These are phyloP conservation scores for Podospora anserina DNA, from an alignment of 495 filamentous ascomycete genomes.

Conservation along the genomic window DNA sequence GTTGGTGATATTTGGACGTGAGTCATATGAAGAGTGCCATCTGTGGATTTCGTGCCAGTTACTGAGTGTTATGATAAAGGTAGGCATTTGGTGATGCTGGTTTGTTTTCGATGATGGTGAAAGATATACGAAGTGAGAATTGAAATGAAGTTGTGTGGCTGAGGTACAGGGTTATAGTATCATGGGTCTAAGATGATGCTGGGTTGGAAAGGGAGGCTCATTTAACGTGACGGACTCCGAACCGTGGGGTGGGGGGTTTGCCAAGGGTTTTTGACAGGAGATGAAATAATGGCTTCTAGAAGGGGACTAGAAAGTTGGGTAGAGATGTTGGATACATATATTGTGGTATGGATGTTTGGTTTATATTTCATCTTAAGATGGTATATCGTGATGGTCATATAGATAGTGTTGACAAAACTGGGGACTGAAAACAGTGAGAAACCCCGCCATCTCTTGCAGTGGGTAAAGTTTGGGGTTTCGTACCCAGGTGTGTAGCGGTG, in stretches of 20 bases:
- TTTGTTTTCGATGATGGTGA: too few species aligned
- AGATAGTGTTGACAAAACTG: too few species aligned
- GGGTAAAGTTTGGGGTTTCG: neutral
- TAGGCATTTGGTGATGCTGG: too few species aligned
- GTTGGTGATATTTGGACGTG: neutral
- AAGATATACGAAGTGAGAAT: neutral
- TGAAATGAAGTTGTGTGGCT: neutral
- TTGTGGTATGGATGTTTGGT: neutral
- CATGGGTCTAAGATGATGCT: neutral
- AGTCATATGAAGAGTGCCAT: too few species aligned
- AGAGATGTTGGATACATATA: neutral
- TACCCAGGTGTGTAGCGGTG: neutral
- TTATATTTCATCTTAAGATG: too few species aligned
- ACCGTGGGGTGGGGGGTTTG: neutral
- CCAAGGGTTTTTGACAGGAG: neutral
- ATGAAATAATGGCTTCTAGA: neutral
- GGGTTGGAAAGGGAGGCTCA: neutral
- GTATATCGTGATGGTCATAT: too few species aligned
- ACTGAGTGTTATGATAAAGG: too few species aligned
- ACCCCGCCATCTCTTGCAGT: neutral
- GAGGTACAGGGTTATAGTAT: neutral
- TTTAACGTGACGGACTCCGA: neutral
- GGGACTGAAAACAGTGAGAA: too few species aligned
- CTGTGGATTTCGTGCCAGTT: too few species aligned
- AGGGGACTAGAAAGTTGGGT: neutral